Conservation (phyloP, 768 basidiomycete genomes). For the Panellus pusillus region DNA sequence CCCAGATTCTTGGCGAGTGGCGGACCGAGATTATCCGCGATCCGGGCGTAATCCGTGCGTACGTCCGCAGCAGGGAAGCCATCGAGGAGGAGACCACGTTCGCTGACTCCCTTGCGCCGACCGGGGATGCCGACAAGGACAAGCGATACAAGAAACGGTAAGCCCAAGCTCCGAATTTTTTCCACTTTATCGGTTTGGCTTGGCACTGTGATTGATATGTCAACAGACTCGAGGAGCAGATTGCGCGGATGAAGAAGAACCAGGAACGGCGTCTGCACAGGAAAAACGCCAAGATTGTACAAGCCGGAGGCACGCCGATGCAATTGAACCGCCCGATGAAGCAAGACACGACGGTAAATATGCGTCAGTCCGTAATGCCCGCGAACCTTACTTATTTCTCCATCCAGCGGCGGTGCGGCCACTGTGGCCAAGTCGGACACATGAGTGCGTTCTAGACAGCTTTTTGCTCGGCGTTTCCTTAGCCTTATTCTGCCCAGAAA, state of each 20-base stretch:
- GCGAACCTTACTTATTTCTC: conserved; percentile 11
- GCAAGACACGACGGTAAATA: conserved; percentile 80
- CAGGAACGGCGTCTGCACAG: conserved; percentile 91
- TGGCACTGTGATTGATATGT: neutral
- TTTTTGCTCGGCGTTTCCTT: conserved; percentile 7
- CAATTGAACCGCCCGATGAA: conserved; percentile 83
- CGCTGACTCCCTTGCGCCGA: conserved; percentile 85
- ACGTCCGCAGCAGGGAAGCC: conserved; percentile 75
- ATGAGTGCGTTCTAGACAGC: conserved; percentile 69
- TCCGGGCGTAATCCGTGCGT: conserved; percentile 86
- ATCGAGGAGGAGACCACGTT: conserved; percentile 88
- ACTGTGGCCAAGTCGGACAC: conserved; percentile 96
- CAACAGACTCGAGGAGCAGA: conserved; percentile 82
- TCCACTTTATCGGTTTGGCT: neutral
- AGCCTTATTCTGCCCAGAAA: conserved; percentile 55
- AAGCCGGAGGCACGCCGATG: conserved; percentile 85
- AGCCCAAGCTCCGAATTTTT: conserved; percentile 22
- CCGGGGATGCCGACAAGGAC: conserved; percentile 91
- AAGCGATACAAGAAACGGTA: conserved; percentile 87
- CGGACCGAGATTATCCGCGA: conserved; percentile 91
- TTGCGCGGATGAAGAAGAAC: conserved; percentile 96
- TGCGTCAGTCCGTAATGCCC: neutral
- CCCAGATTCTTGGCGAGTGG: conserved; percentile 80
- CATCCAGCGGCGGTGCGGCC: conserved; percentile 83
- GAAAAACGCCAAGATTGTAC: conserved; percentile 93